Base-by-base conservation (phyloP, 1,284 basidiomycete genomes). In the Moniliophthora roreri region DNA sequence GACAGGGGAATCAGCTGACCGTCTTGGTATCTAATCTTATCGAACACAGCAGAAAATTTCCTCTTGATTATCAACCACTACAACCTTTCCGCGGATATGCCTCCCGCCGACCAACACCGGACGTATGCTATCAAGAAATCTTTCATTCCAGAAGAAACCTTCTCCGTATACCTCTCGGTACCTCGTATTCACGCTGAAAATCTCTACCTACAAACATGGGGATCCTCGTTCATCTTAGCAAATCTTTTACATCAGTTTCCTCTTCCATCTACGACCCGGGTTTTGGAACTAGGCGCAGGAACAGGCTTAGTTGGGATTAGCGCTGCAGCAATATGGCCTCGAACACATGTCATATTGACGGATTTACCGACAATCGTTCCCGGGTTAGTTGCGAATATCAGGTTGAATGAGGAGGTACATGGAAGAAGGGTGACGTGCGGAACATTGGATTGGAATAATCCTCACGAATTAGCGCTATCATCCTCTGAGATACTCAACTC, bases 201-300 rank as follows among this genome's bases (percentile, higher is more conserved):
- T 32, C 44, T 46, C 44, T 46, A 46, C 18, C 44, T 46, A 16
- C 44, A 46, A 32, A 46, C 44, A 15, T 46, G 44, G 44, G 44
- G 44, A 8, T 46, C 44, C 6, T 28, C 24, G 8, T 46, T 46
- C 28, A 28, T 46, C 24, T 28, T 46, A 2, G 44, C 44, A 6
- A 46, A 46, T 32, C 44, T 46, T 11, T n/a, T 46, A n/a, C 44
- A 46, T n/a, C 24, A 46, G 28, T 24, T 46, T 4, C n/a, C 24
- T 16, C 23, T 28, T 18, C 44, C 16, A 2, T 24, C 41, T 8
- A 28, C 28, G 24, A 32, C 23, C 8, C 18, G 16, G 21, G 13
- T 46, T 32, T 10, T 46, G 3, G 44, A 46, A 46, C 28, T 46
- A 32, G 44, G 44, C 8, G 44, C 44, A 1, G 44, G 44, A 32